Evolutionary conservation across 1,139 yeast species (phyloP).

Genomic region (Protomyces gravidus): DNA sequence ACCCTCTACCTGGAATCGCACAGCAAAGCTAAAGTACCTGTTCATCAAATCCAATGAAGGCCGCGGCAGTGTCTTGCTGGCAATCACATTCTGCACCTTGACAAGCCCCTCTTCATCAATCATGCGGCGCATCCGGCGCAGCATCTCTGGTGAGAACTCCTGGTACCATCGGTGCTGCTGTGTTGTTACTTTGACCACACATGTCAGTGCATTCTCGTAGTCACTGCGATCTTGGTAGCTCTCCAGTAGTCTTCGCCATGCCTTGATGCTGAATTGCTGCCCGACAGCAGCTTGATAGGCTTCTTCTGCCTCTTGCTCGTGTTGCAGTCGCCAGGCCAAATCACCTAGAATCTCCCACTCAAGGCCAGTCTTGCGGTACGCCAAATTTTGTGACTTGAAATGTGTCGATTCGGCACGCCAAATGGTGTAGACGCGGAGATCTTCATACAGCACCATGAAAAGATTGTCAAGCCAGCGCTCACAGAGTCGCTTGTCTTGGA

Average conservation of each 20-base stretch:
- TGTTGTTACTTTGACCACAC: conserved; percentile 70
- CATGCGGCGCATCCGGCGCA: conserved; percentile 21
- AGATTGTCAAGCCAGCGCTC: conserved; percentile 92
- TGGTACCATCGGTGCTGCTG: conserved; percentile 98
- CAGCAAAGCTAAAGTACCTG: conserved; percentile 32
- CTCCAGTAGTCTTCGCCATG: conserved; percentile 68
- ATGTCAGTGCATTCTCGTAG: conserved; percentile 57
- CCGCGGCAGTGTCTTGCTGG: conserved; percentile 34
- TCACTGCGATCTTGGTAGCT: conserved; percentile 48
- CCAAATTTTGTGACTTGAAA: conserved; percentile 69
- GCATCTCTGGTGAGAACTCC: conserved; percentile 43
- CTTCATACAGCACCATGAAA: conserved; percentile 82
- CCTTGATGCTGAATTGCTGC: conserved; percentile 76
- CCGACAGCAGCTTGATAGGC: conserved; percentile 71
- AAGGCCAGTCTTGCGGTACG: conserved; percentile 69
- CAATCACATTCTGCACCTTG: conserved; percentile 34
- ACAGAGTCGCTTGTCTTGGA: conserved; percentile 74
- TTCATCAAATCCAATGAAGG: conserved; percentile 34
- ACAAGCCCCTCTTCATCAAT: conserved; percentile 29
- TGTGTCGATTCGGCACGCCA: conserved; percentile 92
- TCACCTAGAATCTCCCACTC: conserved; percentile 94
- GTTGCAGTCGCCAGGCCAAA: conserved; percentile 72
- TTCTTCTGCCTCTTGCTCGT: conserved; percentile 71
- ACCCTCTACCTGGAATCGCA: conserved; percentile 33
- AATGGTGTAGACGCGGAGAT: conserved; percentile 73